Base-by-base conservation (phyloP, 495 filamentous ascomycete species). In the Penicillium alfredii region DNA sequence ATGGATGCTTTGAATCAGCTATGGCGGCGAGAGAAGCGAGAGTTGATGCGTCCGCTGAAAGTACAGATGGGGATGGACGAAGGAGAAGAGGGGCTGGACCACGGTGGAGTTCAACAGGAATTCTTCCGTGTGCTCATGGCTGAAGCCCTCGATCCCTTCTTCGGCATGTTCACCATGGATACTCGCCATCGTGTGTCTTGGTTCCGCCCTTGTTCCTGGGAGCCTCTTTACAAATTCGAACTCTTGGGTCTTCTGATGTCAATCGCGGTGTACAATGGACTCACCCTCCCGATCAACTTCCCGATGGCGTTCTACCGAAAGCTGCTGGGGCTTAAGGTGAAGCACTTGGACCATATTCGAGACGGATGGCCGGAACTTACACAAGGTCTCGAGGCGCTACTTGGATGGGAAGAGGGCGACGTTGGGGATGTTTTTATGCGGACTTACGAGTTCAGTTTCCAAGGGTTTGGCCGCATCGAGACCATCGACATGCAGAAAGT, bases 21-120 rank as follows among this genome's bases (percentile, higher is more conserved):
- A 8, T 95, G 89, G 85, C 72, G 84, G 23, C 76, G 88, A 25
- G 81, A 94, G 59, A 76, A 78, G 44, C 74, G 86, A 16, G 86
- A 95, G 60, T 66, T 97, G 4, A 68, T 88, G 60, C 75, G 82
- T 19, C 92, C 92, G 0, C 64, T 98, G 17, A 94, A 94, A 43
- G 83, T 98, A 18, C 78, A 84, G 28, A 78, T 97, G 45, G 86
- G 86, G 4, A 81, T 84, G 53, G 72, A 79, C 13, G 72, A 73
- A 40, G 86, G 88, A 10, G 92, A 96, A 61, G 82, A 93, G 51
- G 92, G 92, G 1, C 71, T 90, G 12, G 92, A 98, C 61, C 84
- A 88, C 38, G 92, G 92, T 35, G 92, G 92, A 32, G 87, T 97
- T 3, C 87, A 94, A 42, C 88, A 90, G 53, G 92, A 98, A 40